Evolutionary conservation across 2,329 filamentous ascomycete genomes (phyloP).

Genomic region (Metarhizium brunneum): DNA sequence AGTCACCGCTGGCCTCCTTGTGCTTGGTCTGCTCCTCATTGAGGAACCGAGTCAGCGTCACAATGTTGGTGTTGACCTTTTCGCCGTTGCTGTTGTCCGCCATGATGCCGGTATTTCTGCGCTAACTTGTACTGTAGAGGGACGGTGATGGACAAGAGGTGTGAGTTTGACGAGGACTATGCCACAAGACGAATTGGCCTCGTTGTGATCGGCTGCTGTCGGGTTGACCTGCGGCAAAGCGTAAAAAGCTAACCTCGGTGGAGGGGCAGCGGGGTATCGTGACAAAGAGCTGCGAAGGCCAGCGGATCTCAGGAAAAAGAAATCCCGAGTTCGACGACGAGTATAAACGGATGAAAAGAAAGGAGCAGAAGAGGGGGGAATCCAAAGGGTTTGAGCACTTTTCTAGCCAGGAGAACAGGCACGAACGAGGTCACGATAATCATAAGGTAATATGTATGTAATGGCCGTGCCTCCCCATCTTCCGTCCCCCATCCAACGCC

Average conservation of each 20-base stretch:
- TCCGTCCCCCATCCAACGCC: background rate
- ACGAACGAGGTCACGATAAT: background rate
- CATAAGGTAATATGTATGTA: background rate
- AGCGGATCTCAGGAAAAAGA: no score
- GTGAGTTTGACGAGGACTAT: background rate
- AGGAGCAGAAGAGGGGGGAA: background rate
- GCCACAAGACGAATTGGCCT: background rate
- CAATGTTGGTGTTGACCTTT: constrained; percentile 89
- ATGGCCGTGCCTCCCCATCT: no score
- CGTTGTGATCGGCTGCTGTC: constrained; percentile 4
- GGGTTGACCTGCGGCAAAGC: background rate
- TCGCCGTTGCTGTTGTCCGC: constrained; percentile 43
- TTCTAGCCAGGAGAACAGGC: background rate
- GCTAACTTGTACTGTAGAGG: background rate
- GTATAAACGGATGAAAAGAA: no score
- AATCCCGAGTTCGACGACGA: no score
- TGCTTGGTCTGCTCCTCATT: constrained; percentile 93
- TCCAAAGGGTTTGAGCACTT: background rate
- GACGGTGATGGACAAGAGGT: background rate
- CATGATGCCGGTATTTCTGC: constrained; percentile 14
- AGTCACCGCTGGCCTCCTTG: constrained; percentile 93
- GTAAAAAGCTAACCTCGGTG: constrained; percentile 5
- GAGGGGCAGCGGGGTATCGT: constrained; percentile 4
- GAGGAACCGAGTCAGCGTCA: constrained; percentile 90
- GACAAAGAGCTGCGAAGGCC: background rate